Evolutionary conservation across 495 filamentous ascomycete species (phyloP).

Genomic region (Letharia columbiana): DNA sequence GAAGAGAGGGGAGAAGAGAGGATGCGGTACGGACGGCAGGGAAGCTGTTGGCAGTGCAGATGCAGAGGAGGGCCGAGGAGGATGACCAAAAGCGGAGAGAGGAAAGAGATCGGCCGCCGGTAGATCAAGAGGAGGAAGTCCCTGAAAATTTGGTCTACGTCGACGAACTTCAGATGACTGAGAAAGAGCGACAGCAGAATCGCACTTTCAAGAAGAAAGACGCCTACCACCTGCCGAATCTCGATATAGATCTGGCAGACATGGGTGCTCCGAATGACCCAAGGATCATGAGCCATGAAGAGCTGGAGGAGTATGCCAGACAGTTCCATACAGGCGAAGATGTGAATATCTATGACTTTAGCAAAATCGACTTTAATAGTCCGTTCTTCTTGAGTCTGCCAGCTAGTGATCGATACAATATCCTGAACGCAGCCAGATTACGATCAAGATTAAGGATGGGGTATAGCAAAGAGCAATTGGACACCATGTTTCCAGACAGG

Average conservation of each 20-base stretch:
- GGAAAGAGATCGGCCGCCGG: conserved; percentile 31
- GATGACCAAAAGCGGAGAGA: conserved; percentile 58
- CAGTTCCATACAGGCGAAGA: conserved; percentile 92
- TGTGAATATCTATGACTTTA: conserved; percentile 96
- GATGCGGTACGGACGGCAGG: conserved; percentile 89
- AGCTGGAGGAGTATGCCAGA: conserved; percentile 82
- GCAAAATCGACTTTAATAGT: conserved; percentile 94
- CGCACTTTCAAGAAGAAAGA: conserved; percentile 85
- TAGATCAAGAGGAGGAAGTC: conserved; percentile 48
- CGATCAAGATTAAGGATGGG: conserved; percentile 88
- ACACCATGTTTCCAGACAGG: conserved; percentile 93
- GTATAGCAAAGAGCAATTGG: conserved; percentile 88
- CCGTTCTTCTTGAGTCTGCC: conserved; percentile 88
- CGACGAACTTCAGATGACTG: conserved; percentile 75
- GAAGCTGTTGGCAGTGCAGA: conserved; percentile 82
- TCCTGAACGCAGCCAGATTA: conserved; percentile 83
- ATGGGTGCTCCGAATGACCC: conserved; percentile 90
- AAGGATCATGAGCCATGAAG: conserved; percentile 87
- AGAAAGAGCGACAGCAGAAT: conserved; percentile 60
- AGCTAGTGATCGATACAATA: conserved; percentile 88
- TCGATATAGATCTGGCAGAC: conserved; percentile 62
- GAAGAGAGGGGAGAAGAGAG: conserved; percentile 80
- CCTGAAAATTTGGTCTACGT: conserved; percentile 77
- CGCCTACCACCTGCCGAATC: conserved; percentile 83
- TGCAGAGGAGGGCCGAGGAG: conserved; percentile 81